Base-by-base conservation (phyloP, 1,139 yeast species). In the Hansenula anomala region DNA sequence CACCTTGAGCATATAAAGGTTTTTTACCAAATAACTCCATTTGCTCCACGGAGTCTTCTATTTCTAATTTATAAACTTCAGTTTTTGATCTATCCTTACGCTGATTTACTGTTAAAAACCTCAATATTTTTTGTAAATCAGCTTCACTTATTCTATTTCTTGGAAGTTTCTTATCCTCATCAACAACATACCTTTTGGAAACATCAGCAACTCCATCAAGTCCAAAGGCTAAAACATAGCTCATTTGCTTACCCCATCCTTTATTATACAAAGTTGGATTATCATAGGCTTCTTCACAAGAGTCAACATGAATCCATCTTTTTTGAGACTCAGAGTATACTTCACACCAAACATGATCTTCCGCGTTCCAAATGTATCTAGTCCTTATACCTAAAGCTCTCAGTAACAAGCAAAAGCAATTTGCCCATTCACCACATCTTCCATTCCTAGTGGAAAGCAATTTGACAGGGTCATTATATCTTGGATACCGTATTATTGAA, bases 301-400 rank as follows among this genome's bases (percentile, higher is more conserved):
- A 78, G 53, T 90, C 98, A 22, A 86, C 67, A 59, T 90, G 97
- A 22, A 89, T 71, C 97, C 97, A 90, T 41, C 89, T 64, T 36
- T 69, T 59, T 46, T 75, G 67, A 17, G 64, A 56, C 1, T 55
- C 60, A 2, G 95, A 85, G 57, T 78, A 90, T 49, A 84, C 82
- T 56, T 90, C 98, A 52, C 95, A 83, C 98, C 97, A 90, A 0
- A 87, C 97, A 58, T 90, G 98, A 55, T 90, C 97, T 56, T 90
- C 98, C 6, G 75, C 67, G 58, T 89, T 89, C 95, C 95, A 86
- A 2, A 89, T 69, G 55, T 83, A 89, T 40, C 98, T 63, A 1
- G 73, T 69, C 28, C 75, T 66, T 8, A 79, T 63, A 1, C 84
- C 88, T 28, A 89, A 61, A 0, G 95, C 79, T 30, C 79, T 70